phyloP scores from a whole-genome alignment of 2,329 filamentous ascomycete genomes.

The Ilyonectria destructans region DNA sequence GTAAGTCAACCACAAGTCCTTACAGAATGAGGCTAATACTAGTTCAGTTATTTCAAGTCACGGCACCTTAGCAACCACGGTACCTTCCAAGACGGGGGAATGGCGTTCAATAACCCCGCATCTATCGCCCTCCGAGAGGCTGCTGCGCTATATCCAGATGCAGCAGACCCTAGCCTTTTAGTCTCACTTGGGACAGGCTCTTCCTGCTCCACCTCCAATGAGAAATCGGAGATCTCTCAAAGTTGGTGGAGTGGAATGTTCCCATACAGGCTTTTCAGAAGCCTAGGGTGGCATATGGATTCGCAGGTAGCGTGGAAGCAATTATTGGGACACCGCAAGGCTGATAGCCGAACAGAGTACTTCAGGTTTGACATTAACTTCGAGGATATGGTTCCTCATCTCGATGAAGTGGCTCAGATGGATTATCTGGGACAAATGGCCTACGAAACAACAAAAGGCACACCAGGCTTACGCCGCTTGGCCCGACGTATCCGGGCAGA shows the following conservation, averaged over 20 bases:
- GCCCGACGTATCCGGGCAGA: constrained; percentile 31
- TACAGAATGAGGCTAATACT: not conserved
- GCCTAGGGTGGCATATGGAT: constrained; percentile 30
- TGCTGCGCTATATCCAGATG: constrained; percentile 25
- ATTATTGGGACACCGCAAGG: constrained; percentile 32
- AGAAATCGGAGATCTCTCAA: constrained; percentile 9
- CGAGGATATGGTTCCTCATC: constrained; percentile 19
- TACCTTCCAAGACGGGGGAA: constrained; percentile 40
- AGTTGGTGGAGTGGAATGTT: constrained; percentile 14
- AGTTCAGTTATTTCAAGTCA: constrained; percentile 36
- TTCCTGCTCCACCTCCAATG: constrained; percentile 6
- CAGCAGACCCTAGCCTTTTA: constrained; percentile 39
- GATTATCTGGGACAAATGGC: constrained; percentile 25
- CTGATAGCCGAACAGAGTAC: constrained; percentile 18
- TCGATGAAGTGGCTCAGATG: constrained; percentile 31
- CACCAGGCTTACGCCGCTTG: constrained; percentile 15
- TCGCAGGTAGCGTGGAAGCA: constrained; percentile 34
- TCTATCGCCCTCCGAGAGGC: constrained; percentile 40
- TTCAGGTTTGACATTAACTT: constrained; percentile 34
- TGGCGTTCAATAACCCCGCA: constrained; percentile 42
- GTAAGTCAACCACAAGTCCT: constrained; percentile 24
- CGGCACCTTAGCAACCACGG: constrained; percentile 29
- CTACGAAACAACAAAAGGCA: constrained; percentile 1
- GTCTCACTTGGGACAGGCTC: constrained; percentile 39
- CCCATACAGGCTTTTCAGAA: constrained; percentile 24